These are phyloP conservation scores for Heliamphora exappendiculata DNA, from an alignment of 148 eudicot species.

Conservation along the genomic window DNA sequence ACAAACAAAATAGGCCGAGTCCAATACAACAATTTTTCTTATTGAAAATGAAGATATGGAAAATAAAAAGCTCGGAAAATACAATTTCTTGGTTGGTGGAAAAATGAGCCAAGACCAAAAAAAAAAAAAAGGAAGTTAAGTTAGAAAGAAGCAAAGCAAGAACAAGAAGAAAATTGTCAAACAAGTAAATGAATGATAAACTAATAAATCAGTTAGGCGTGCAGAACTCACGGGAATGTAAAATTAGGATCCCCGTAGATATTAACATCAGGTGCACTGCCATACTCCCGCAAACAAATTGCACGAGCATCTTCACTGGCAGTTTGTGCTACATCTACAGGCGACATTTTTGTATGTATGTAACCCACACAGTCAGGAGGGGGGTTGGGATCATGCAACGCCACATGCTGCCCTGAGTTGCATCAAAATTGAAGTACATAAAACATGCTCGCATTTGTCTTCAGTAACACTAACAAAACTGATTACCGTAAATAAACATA, in stretches of 20 bases:
- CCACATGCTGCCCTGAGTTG: conserved; percentile 85
- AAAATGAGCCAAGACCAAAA: conserved; percentile 3
- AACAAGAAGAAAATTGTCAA: neutral
- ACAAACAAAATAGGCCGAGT: neutral
- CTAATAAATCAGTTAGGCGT: neutral
- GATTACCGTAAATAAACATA: neutral
- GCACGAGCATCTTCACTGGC: conserved; percentile 95
- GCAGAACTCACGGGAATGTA: conserved; percentile 71
- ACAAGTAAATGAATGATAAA: neutral
- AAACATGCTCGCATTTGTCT: conserved; percentile 7
- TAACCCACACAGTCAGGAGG: conserved; percentile 71
- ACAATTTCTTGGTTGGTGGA: neutral
- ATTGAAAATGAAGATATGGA: neutral
- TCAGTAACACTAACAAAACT: neutral
- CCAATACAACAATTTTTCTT: neutral
- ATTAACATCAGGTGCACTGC: conserved; percentile 73
- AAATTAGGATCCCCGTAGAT: conserved; percentile 82
- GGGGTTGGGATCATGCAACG: conserved; percentile 80
- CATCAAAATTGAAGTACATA: conserved; percentile 14
- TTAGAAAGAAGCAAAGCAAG: neutral
- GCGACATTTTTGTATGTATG: conserved; percentile 94
- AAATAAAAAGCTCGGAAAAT: neutral
- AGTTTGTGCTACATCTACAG: conserved; percentile 65
- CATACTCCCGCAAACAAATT: conserved; percentile 73
- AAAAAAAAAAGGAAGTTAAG: neutral